Evolutionary conservation across 352 stramenopile species (phyloP).

Genomic region (Phytopythium sindhum): DNA sequence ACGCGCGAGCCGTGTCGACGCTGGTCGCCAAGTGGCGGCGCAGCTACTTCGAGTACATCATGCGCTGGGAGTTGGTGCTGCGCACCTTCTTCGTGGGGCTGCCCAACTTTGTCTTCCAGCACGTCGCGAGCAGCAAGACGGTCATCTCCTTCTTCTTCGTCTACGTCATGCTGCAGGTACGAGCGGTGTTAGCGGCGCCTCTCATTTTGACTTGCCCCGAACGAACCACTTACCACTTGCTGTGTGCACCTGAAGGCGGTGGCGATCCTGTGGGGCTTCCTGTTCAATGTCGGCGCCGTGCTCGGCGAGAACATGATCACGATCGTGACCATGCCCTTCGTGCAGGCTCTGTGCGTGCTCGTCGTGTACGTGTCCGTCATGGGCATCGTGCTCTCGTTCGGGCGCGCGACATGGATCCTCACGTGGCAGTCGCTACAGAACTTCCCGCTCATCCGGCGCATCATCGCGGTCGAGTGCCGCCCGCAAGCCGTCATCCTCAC

Average conservation of each 20-base stretch:
- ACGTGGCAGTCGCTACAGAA: slow-evolving; percentile 87
- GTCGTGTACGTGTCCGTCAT: slow-evolving; percentile 84
- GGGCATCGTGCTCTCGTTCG: slow-evolving; percentile 80
- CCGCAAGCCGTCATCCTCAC: slow-evolving; percentile 80
- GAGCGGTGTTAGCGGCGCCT: neutral
- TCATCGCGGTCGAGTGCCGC: slow-evolving; percentile 72
- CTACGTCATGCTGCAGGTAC: slow-evolving; percentile 73
- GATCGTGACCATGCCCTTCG: slow-evolving; percentile 79
- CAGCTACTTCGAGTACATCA: slow-evolving; percentile 61
- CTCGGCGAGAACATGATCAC: slow-evolving; percentile 83
- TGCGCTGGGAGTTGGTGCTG: slow-evolving; percentile 60
- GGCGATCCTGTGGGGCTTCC: slow-evolving; percentile 83
- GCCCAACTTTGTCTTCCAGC: slow-evolving; percentile 48
- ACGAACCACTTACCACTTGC: neutral
- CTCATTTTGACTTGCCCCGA: neutral
- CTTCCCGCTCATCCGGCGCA: slow-evolving; percentile 84
- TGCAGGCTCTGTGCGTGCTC: slow-evolving; percentile 72
- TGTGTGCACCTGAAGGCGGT: slow-evolving; percentile 26
- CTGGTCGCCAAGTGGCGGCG: slow-evolving; percentile 38
- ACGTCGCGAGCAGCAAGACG: slow-evolving; percentile 44
- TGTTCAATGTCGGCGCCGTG: slow-evolving; percentile 84
- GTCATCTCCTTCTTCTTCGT: slow-evolving; percentile 81
- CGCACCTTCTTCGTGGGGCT: slow-evolving; percentile 55
- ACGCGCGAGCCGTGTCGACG: slow-evolving; percentile 2
- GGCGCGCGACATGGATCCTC: slow-evolving; percentile 83